Evolutionary conservation across 2,329 filamentous ascomycete genomes (phyloP).

Genomic region (Arthrobotrys megalospora): DNA sequence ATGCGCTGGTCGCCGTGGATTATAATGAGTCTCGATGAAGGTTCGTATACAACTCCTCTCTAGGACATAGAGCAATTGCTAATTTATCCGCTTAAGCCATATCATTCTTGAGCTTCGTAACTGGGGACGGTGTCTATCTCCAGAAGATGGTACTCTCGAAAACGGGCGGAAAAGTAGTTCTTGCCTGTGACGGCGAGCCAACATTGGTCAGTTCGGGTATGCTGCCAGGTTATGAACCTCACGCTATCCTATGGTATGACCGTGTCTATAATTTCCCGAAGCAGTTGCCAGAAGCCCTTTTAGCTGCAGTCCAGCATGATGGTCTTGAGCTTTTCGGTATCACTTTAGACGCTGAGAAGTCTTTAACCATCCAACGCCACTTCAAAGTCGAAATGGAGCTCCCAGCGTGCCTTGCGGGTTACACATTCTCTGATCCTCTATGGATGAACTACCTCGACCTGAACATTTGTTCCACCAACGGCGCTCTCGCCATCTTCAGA

Average conservation of each 20-base stretch:
- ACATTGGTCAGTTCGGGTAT: slow-evolving; percentile 18
- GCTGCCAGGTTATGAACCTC: slow-evolving; percentile 45
- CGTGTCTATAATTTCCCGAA: slow-evolving; percentile 19
- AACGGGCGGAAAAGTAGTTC: background rate
- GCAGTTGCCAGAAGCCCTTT: slow-evolving; percentile 31
- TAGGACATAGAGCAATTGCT: background rate
- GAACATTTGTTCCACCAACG: slow-evolving; percentile 45
- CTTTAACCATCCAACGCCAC: background rate
- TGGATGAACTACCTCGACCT: slow-evolving; percentile 56
- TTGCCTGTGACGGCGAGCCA: slow-evolving; percentile 20
- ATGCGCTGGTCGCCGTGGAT: slow-evolving; percentile 59
- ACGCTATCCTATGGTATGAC: slow-evolving; percentile 50
- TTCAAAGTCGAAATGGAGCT: slow-evolving; percentile 45
- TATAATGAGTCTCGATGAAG: slow-evolving; percentile 37
- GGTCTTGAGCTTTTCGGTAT: slow-evolving; percentile 43
- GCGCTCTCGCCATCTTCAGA: slow-evolving; percentile 52
- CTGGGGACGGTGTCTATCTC: slow-evolving; percentile 8
- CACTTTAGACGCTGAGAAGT: slow-evolving; percentile 22
- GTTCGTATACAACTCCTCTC: background rate
- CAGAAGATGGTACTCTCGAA: slow-evolving; percentile 38
- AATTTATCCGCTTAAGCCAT: slow-evolving; percentile 15
- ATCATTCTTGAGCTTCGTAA: slow-evolving; percentile 44
- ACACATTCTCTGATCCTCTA: slow-evolving; percentile 49
- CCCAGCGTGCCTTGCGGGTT: slow-evolving; percentile 39
- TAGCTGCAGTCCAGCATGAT: slow-evolving; percentile 46